A percentile compares a stretch with the other conserved stretches of the same genome.
phyloP scores from a whole-genome alignment of 345 rosid genomes.

The Camelina sativa region DNA sequence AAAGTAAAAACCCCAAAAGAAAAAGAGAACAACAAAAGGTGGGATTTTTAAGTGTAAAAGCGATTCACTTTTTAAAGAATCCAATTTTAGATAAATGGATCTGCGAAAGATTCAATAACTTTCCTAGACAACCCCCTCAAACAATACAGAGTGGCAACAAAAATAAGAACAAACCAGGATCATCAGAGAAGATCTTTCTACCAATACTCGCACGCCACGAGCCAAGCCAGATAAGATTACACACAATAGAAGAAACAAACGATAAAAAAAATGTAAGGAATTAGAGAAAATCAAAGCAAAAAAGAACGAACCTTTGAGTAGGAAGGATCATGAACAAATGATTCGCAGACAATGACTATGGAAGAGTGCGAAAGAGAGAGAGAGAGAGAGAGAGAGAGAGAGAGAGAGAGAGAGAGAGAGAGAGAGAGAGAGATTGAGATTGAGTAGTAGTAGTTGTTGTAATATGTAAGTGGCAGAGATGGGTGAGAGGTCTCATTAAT shows the following conservation, averaged over 20 bases:
- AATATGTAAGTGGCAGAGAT: conserved; percentile 2
- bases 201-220: too few species aligned
- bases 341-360: conserved; percentile 12
- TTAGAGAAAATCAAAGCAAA: conserved; percentile 15
- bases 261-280: neutral
- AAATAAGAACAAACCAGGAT: neutral
- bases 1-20: neutral
- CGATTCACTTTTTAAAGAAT: conserved; percentile 19
- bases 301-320: conserved; percentile 36
- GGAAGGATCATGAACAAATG: conserved; percentile 6
- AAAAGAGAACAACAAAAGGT: conserved; percentile 27
- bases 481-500: conserved; percentile 56
- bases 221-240: conserved; percentile 6
- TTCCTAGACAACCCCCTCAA: neutral
- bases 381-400: conserved; percentile 22
- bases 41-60: conserved; percentile 20
- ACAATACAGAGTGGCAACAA: conserved; percentile 13
- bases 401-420: conserved; percentile 26
- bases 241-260: conserved; percentile 1
- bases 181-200: conserved; percentile 2
- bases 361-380: conserved; percentile 26
- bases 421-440: conserved; percentile 26
- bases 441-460: conserved; percentile 11
- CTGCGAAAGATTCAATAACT: conserved; percentile 15
- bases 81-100: conserved; percentile 16